These are phyloP conservation scores for Mrakia frigida DNA, from an alignment of 768 basidiomycete species.

Conservation along the genomic window DNA sequence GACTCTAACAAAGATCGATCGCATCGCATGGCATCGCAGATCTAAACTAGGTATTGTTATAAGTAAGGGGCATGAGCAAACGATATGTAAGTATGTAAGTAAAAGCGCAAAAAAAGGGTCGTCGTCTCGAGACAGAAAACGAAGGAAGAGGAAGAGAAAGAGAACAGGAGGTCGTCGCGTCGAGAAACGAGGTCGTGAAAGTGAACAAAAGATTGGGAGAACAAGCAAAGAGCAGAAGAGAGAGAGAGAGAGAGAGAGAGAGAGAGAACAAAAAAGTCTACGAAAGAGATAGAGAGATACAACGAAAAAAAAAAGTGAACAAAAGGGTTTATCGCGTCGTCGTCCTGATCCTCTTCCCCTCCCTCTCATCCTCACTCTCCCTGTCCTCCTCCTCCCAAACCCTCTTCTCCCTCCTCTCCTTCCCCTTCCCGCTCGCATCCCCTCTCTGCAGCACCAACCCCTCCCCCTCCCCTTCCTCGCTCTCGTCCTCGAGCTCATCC, in stretches of 20 bases:
- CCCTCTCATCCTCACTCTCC: neutral
- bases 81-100: no score
- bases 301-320: neutral
- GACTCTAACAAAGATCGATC: no score
- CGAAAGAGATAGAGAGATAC: neutral
- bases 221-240: neutral
- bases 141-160: neutral
- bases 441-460: neutral
- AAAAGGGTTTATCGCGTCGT: neutral
- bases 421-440: neutral
- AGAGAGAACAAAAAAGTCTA: neutral
- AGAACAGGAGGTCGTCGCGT: no score
- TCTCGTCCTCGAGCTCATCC: neutral
- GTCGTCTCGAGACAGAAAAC: neutral
- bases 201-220: neutral
- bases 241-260: neutral
- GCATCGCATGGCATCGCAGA: no score
- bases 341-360: neutral
- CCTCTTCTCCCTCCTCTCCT: no score
- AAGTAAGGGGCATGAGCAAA: no score
- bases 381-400: neutral
- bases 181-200: no score
- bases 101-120: no score
- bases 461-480: neutral
- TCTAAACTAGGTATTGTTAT: no score